Base-by-base conservation (phyloP, 75 land plant genomes). In the Sequoiadendron giganteum region DNA sequence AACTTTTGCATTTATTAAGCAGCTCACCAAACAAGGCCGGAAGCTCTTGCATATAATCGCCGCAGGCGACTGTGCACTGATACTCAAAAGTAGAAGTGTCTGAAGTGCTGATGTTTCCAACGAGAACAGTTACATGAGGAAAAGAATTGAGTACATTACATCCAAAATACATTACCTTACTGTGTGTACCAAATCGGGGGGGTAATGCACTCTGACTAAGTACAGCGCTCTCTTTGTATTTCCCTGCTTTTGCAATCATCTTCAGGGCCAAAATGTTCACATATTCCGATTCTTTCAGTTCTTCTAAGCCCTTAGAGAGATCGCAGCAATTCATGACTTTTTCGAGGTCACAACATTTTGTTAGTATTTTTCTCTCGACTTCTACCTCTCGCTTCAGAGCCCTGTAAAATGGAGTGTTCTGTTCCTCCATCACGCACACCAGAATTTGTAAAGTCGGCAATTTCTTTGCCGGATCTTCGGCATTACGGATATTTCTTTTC, bases 211-310 rank as follows among this genome's bases (percentile, higher is more conserved):
- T 10, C 5, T 14, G 13, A 73, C 1, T 2, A 30, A 30, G 36
- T 32, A 3, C 0, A 3, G 92, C 88, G 73, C 84, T 90, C 13
- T 83, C 86, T 45, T 6, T 95, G n/a, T 79, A 86, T n/a, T 93
- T 94, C 58, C 94, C 96, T 79, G 92, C 89, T 87, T 92, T 93
- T 1, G 92, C 92, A 88, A 93, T 95, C 39, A 95, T 93, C 85
- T 93, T 91, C 87, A 93, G 55, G 47, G 90, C 87, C 30, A 93
- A 75, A 39, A 92, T 92, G 8, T 90, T 89, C 84, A 94, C 90
- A 85, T 89, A 91, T 79, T 89, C 88, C 34, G 87, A 91, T 3
- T 65, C 48, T 4, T 39, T 40, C 75, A 40, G 42, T 2, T 40
- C 42, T 40, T 40, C 2, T 40, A 40, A 40, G 42, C 80, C 84